Evolutionary conservation across 306 rosid species (phyloP).

Genomic region (Sicyos edulis): DNA sequence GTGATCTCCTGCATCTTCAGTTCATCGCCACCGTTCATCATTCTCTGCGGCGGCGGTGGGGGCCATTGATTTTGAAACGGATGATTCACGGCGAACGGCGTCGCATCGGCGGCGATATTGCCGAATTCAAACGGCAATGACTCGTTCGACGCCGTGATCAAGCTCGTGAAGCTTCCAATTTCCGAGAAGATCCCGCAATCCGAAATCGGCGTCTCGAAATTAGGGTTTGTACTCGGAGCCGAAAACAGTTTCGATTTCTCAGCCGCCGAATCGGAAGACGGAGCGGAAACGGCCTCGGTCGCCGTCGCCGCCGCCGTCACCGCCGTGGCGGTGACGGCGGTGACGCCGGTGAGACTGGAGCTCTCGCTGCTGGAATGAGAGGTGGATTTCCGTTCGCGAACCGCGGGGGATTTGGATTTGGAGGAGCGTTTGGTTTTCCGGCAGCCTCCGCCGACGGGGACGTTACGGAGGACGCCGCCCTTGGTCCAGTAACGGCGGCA

Average conservation of each 20-base stretch:
- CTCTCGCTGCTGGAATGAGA: conserved; percentile 89
- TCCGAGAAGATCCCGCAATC: conserved; percentile 67
- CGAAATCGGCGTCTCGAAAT: conserved; percentile 29
- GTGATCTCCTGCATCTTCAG: conserved; percentile 47
- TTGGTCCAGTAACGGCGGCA: conserved; percentile 98
- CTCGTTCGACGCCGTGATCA: conserved; percentile 47
- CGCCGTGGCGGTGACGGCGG: conserved; percentile 19
- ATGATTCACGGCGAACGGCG: conserved; percentile 44
- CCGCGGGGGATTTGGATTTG: conserved; percentile 33
- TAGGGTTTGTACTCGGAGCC: conserved; percentile 24
- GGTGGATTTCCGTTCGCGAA: conserved; percentile 40
- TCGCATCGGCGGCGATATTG: conserved; percentile 34
- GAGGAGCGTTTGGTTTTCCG: conserved; percentile 79
- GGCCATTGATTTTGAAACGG: conserved; percentile 33
- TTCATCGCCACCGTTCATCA: conserved; percentile 28
- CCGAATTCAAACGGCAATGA: conserved; percentile 48
- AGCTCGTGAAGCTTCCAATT: conserved; percentile 37
- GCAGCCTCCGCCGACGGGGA: conserved; percentile 93
- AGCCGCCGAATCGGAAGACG: conserved; percentile 22
- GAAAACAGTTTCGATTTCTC: conserved; percentile 34
- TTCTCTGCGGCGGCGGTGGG: conserved; percentile 28
- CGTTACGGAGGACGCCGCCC: conserved; percentile 98
- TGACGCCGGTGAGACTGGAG: conserved; percentile 58
- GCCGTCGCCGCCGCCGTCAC: conserved; percentile 6
- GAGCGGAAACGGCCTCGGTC: conserved; percentile 42